Evolutionary conservation across 306 rosid genomes (phyloP), one percentile per base, ranked within the genome.

Genomic region (Corylus americana): DNA sequence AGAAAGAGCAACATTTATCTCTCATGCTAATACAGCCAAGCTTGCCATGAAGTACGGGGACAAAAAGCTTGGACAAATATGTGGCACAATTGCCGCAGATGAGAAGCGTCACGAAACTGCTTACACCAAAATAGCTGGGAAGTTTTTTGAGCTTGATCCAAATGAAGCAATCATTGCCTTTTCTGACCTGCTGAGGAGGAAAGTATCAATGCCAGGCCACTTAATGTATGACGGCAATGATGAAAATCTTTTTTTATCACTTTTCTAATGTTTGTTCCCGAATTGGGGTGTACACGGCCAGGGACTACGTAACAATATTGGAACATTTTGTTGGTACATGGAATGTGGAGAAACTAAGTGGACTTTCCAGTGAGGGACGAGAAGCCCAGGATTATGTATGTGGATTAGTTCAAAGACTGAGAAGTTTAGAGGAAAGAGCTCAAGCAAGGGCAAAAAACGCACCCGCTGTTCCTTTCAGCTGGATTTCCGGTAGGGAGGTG

Each of bases 71-170:
- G 98, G 94, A n/a, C 98, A 93, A 85, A 86, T 93, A 79, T 91
- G 98, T 37, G 97, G 97, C 59, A 77, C 87, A 81, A 93, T 93
- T 16, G 97, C 97, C 11, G 71, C 95, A 2, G 97, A 93, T 70
- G 97, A 93, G 91, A 93, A 91, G 87, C 94, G 97, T 62, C 97
- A 91, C 4, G 98, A 91, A 84, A 87, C 91, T 20, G 98, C 97
- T 31, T 93, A 91, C 79, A 93, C 97, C 39, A 90, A 91, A 84
- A 93, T 91, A 4, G 93, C 81, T 5, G 90, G 87, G 50, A 93
- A 93, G 92, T 85, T 89, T 57, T 90, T 91, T 74, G 94, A 91
- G 87, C 61, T 93, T 13, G 97, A 93, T 79, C 97, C 97, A 4
- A 92, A 91, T 78, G 97, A 89, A 18, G 89, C 94, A 1, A 88